Conservation (phyloP, 345 rosid genomes). For the Salix dunnii region DNA sequence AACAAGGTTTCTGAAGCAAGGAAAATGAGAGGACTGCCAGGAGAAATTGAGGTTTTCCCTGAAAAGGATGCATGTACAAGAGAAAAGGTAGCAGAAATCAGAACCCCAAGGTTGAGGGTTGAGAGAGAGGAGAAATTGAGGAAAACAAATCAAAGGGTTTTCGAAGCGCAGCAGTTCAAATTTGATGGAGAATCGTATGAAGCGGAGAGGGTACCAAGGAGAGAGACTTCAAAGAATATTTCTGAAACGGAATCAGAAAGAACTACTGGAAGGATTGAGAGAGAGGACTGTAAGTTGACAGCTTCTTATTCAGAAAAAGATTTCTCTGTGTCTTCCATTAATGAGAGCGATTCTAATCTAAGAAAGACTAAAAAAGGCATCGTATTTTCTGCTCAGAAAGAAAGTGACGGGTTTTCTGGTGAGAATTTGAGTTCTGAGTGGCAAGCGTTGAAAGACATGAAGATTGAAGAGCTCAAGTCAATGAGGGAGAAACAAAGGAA, state of each 20-base stretch:
- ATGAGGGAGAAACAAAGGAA: conserved; percentile 61
- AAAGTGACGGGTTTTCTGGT: background rate
- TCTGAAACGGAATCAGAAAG: background rate
- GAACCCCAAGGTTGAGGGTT: conserved; percentile 46
- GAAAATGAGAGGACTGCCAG: conserved; percentile 39
- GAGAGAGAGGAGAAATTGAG: conserved; percentile 37
- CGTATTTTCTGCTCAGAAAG: conserved; percentile 15
- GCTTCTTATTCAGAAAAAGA: conserved; percentile 14
- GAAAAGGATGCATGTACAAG: conserved; percentile 18
- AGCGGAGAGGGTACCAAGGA: conserved; percentile 20
- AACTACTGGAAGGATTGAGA: background rate
- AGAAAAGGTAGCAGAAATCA: conserved; percentile 39
- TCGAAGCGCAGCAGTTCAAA: conserved; percentile 28
- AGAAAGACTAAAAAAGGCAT: conserved; percentile 27
- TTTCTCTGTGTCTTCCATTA: conserved; percentile 4
- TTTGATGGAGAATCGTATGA: conserved; percentile 19
- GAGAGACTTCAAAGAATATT: background rate
- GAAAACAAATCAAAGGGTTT: conserved; percentile 34
- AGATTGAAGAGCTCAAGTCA: conserved; percentile 42
- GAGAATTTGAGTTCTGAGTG: conserved; percentile 26
- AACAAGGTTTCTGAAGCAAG: conserved; percentile 40
- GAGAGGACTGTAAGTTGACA: conserved; percentile 22
- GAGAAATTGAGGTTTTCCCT: conserved; percentile 28
- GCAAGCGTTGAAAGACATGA: conserved; percentile 43
- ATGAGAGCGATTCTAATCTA: conserved; percentile 18